Base-by-base conservation (phyloP, 2,329 filamentous ascomycete species). In the Paraconiothyrium brasiliense region DNA sequence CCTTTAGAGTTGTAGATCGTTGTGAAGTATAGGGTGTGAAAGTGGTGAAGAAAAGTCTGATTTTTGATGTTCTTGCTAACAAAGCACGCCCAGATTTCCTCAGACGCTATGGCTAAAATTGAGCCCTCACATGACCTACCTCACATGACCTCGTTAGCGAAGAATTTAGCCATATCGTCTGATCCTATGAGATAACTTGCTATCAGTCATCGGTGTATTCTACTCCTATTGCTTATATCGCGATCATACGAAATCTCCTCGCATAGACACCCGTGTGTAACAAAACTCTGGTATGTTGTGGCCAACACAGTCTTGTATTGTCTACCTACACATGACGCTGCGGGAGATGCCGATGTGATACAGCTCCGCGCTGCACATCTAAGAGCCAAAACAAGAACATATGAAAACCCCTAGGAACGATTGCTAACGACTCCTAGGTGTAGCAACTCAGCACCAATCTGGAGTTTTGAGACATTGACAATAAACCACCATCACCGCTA, bases 391-490 rank as follows among this genome's bases (percentile, higher is more conserved):
- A 20, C 20, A 20, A 20, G 20, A 20, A 20, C 20, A 20, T 20
- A 20, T 20, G 1, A 20, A 20, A 20, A 20, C 20, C 20, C 20
- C 20, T 20, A 20, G 20, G 20, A 20, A 20, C 20, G 1, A 32
- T 16, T n/a, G 13, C 16, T 24, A 7, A 32, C 16, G 5, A n/a
- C 13, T 22, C 1, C 20, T 11, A 46, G 43, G 9, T 7, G 7
- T 20, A 52, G 59, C 58, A 22, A 65, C 59, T n/a, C 34, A 39
- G 34, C 63, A 69, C 65, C 61, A 7, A 16, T 13, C 3, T 16
- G 20, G 43, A 11, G 3, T 20, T 8, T 24, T n/a, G 37, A 5
- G 35, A 14, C 24, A n/a, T 44, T 14, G 3, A 9, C 8, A 24
- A 34, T 8, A 10, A 8, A 24, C 32, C 24, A 11, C 34, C 1